phyloP scores from a whole-genome alignment of 768 basidiomycete genomes.

The Chlorophyllum brunneum region DNA sequence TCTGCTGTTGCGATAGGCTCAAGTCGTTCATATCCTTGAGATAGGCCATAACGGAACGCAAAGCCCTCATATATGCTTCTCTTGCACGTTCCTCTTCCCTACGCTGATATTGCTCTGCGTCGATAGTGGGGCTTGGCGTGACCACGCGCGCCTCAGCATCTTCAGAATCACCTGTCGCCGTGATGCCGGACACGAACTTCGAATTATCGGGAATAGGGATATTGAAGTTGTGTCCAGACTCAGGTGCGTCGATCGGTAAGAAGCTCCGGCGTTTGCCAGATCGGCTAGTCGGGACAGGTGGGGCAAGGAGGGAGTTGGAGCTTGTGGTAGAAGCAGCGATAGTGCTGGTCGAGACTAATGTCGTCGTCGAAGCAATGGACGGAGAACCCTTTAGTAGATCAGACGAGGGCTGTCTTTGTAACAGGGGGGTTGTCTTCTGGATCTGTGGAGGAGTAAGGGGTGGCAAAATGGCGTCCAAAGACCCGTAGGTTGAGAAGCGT shows the following conservation, averaged over 20 bases:
- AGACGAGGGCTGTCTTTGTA: conserved; percentile 21
- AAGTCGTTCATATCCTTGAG: conserved; percentile 94
- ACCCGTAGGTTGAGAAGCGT: conserved; percentile 69
- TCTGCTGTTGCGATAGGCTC: conserved; percentile 66
- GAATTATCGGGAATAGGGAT: conserved; percentile 64
- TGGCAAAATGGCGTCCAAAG: conserved; percentile 45
- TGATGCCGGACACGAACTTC: conserved; percentile 51
- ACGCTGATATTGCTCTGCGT: conserved; percentile 48
- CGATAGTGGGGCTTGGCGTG: conserved; percentile 42
- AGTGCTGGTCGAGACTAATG: conserved; percentile 11
- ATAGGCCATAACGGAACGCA: conserved; percentile 94
- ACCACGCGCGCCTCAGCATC: conserved; percentile 24
- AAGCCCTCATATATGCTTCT: conserved; percentile 73
- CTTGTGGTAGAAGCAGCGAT: conserved; percentile 16
- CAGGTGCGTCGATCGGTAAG: conserved; percentile 75
- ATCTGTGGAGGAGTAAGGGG: conserved; percentile 22
- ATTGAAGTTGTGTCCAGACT: conserved; percentile 48
- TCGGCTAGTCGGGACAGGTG: conserved; percentile 42
- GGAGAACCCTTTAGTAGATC: conserved; percentile 25
- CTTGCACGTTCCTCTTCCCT: conserved; percentile 69
- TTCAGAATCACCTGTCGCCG: conserved; percentile 30
- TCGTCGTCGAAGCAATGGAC: conserved; percentile 12
- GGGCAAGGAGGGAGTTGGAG: conserved; percentile 34
- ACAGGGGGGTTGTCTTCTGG: conserved; percentile 13
- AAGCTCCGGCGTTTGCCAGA: conserved; percentile 81